Conservation (phyloP, 495 filamentous ascomycete species). For the Wilcoxina mikolae region DNA sequence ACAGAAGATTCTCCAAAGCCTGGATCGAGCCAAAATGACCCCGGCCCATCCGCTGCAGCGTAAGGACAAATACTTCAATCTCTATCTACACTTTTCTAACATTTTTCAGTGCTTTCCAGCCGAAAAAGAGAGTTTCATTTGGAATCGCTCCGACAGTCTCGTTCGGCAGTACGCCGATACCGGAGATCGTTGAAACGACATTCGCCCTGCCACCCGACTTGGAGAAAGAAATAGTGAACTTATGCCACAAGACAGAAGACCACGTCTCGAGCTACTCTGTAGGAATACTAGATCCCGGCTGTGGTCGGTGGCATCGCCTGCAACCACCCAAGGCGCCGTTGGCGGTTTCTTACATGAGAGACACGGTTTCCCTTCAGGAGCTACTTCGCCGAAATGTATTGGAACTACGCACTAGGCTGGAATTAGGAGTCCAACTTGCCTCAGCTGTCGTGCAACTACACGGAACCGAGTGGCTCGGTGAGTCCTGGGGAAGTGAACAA, state of each 20-base stretch:
- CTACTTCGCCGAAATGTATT: background rate
- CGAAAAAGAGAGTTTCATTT: background rate
- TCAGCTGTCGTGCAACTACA: slow-evolving; percentile 28
- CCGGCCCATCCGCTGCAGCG: background rate
- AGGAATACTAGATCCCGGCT: slow-evolving; percentile 10
- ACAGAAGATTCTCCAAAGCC: background rate
- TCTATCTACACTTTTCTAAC: too few relatives aligned
- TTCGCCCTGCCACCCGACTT: background rate
- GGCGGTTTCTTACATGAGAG: background rate
- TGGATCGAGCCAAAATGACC: background rate
- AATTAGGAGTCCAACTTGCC: slow-evolving; percentile 24
- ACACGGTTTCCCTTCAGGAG: background rate
- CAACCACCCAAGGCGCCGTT: slow-evolving; percentile 4
- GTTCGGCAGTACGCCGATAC: background rate
- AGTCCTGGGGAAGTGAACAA: slow-evolving; percentile 20
- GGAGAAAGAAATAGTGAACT: slow-evolving; percentile 5
- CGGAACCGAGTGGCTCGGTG: slow-evolving; percentile 24
- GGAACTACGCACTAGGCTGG: slow-evolving; percentile 4
- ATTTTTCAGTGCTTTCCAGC: background rate
- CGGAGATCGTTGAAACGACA: background rate
- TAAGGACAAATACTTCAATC: background rate
- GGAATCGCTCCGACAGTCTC: background rate
- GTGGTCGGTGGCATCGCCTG: slow-evolving; percentile 10
- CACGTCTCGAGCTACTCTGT: background rate
- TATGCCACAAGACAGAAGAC: slow-evolving; percentile 8